phyloP scores from a whole-genome alignment of 768 basidiomycete genomes.

The Collybia mongolica region DNA sequence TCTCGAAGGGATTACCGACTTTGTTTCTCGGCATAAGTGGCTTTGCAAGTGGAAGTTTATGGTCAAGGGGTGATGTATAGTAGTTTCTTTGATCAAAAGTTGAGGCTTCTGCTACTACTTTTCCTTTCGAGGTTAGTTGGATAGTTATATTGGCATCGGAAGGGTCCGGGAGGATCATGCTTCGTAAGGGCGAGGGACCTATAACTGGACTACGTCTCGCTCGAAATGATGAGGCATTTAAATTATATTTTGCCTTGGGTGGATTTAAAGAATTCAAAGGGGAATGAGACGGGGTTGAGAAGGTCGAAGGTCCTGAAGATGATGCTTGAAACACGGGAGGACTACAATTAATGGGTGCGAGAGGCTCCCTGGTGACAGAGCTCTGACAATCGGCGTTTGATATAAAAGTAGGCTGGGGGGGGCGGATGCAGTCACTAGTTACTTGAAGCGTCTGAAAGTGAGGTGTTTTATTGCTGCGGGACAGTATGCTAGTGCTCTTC shows the following conservation, averaged over 20 bases:
- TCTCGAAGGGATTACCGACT: not conserved
- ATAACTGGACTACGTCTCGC: conserved; percentile 34
- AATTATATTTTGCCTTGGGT: conserved; percentile 11
- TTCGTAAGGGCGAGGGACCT: conserved; percentile 46
- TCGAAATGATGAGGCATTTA: conserved; percentile 19
- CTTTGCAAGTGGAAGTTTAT: conserved; percentile 8
- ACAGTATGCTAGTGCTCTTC: too few relatives aligned
- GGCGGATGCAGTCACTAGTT: conserved; percentile 5
- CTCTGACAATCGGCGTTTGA: conserved; percentile 3
- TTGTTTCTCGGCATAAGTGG: too few relatives aligned
- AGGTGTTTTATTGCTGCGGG: too few relatives aligned
- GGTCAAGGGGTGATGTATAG: conserved; percentile 8
- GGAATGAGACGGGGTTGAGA: not conserved
- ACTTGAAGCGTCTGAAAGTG: too few relatives aligned
- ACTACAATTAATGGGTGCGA: conserved; percentile 8
- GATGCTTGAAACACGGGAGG: conserved; percentile 5
- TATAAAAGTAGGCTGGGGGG: not conserved
- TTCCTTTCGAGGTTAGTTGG: not conserved
- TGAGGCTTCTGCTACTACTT: too few relatives aligned
- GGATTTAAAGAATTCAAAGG: not conserved
- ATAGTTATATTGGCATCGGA: conserved; percentile 15
- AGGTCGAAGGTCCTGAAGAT: not conserved
- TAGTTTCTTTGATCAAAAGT: not conserved
- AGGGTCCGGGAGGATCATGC: conserved; percentile 38
- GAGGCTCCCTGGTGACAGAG: conserved; percentile 1